phyloP scores from a whole-genome alignment of 139 green algal species.

The Chlamydomonas asymmetrica region DNA sequence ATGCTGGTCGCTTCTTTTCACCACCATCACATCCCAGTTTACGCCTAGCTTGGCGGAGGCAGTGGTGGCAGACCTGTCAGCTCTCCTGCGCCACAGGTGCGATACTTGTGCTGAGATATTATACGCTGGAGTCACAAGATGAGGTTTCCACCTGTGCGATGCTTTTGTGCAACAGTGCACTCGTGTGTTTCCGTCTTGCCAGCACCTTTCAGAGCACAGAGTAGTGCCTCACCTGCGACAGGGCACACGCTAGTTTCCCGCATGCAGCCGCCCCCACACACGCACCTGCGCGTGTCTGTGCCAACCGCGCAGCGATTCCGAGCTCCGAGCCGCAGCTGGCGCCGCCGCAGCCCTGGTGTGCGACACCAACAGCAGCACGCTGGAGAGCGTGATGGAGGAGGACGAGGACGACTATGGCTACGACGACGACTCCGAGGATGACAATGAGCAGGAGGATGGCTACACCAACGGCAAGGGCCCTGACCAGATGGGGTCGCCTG shows the following conservation, averaged over 20 bases:
- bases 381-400: slow-evolving; percentile 37
- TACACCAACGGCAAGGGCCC: neutral
- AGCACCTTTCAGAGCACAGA: too few species aligned
- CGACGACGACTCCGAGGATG: slow-evolving; percentile 3
- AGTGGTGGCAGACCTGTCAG: slow-evolving; percentile 39
- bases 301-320: slow-evolving; percentile 4
- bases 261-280: too few species aligned
- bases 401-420: slow-evolving; percentile 21
- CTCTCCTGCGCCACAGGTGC: slow-evolving; percentile 31
- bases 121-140: too few species aligned
- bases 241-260: too few species aligned
- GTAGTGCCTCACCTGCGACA: too few species aligned
- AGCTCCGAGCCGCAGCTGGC: slow-evolving; percentile 50
- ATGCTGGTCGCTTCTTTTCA: slow-evolving; percentile 72
- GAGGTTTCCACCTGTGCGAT: too few species aligned
- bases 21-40: slow-evolving; percentile 41
- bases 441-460: slow-evolving; percentile 3
- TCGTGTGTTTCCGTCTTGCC: too few species aligned
- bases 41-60: slow-evolving; percentile 39
- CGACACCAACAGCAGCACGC: too few species aligned
- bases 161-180: too few species aligned
- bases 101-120: neutral
- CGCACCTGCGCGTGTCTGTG: neutral
- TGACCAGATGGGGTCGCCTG: neutral
- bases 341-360: slow-evolving; percentile 55